These are phyloP conservation scores for Aspergillus sclerotioniger DNA, from an alignment of 495 filamentous ascomycete species.

Conservation along the genomic window DNA sequence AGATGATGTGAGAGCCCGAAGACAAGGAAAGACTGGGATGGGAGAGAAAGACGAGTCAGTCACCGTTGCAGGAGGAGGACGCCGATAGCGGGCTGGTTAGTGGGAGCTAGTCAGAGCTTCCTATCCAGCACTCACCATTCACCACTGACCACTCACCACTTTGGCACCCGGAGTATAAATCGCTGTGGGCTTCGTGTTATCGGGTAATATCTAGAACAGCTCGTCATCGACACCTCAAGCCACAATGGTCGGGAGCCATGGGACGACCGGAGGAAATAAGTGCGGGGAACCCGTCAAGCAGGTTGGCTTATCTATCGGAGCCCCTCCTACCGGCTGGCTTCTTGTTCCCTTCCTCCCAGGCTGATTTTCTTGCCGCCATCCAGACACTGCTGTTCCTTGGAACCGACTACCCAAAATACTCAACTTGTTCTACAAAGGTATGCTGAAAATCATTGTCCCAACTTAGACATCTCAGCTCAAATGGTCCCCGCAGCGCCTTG, in stretches of 20 bases:
- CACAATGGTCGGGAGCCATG: not conserved
- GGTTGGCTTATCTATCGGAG: not conserved
- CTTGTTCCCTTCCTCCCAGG: not conserved
- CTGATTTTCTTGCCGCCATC: not conserved
- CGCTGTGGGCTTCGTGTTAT: not conserved
- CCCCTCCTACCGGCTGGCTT: not conserved
- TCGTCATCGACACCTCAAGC: not conserved
- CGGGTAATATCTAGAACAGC: not conserved
- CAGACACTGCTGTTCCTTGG: not conserved
- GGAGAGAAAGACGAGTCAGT: not conserved
- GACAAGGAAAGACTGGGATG: not conserved
- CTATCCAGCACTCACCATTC: not conserved
- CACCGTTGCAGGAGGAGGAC: not conserved
- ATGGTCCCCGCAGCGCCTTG: not conserved
- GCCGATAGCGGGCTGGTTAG: not conserved
- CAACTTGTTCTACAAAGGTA: too few relatives aligned
- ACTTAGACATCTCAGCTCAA: too few relatives aligned
- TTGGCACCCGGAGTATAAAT: not conserved
- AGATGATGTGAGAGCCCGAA: slow-evolving; percentile 15
- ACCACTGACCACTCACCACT: not conserved
- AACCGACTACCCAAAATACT: not conserved
- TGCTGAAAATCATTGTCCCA: too few relatives aligned
- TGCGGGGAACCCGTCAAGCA: not conserved
- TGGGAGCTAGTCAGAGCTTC: not conserved
- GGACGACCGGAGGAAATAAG: not conserved